phyloP scores from a whole-genome alignment of 805 yeast species.

The Torulaspora indica region DNA sequence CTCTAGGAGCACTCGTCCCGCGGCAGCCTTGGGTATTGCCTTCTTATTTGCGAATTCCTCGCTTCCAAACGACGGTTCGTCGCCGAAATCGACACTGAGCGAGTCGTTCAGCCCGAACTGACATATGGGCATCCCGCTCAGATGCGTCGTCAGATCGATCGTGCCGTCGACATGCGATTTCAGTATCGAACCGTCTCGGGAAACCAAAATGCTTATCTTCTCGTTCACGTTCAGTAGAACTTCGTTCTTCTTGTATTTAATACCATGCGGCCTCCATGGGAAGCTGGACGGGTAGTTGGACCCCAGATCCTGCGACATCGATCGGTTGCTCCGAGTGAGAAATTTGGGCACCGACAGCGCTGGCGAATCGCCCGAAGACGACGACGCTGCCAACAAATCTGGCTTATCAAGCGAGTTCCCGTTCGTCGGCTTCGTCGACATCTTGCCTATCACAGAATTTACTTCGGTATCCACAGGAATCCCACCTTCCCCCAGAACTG shows the following conservation, averaged over 20 bases:
- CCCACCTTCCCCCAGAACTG: constrained; percentile 42
- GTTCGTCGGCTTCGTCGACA: constrained; percentile 25
- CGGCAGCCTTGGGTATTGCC: constrained; percentile 38
- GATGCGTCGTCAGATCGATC: constrained; percentile 61
- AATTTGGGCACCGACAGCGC: constrained; percentile 21
- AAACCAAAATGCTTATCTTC: constrained; percentile 63
- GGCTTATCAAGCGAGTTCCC: constrained; percentile 6
- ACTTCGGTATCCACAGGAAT: constrained; percentile 29
- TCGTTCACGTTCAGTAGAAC: constrained; percentile 73
- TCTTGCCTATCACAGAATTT: constrained; percentile 22
- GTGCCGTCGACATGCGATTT: constrained; percentile 74
- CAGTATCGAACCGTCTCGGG: constrained; percentile 57
- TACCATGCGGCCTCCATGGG: constrained; percentile 68
- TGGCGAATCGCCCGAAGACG: constrained; percentile 6
- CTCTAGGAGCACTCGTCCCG: constrained; percentile 53
- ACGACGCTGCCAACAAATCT: constrained; percentile 10
- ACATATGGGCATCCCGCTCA: constrained; percentile 81
- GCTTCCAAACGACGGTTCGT: constrained; percentile 14
- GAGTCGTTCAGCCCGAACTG: constrained; percentile 70
- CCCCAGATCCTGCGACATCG: constrained; percentile 17
- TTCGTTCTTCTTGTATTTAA: constrained; percentile 78
- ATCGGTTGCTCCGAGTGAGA: constrained; percentile 15
- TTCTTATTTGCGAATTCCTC: constrained; percentile 31
- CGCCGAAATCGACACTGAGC: constrained; percentile 23
- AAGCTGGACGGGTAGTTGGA: constrained; percentile 37